Evolutionary conservation across 257 asterid species (phyloP), one percentile per base, ranked within the genome.

Genomic region (Plantago elongata): DNA sequence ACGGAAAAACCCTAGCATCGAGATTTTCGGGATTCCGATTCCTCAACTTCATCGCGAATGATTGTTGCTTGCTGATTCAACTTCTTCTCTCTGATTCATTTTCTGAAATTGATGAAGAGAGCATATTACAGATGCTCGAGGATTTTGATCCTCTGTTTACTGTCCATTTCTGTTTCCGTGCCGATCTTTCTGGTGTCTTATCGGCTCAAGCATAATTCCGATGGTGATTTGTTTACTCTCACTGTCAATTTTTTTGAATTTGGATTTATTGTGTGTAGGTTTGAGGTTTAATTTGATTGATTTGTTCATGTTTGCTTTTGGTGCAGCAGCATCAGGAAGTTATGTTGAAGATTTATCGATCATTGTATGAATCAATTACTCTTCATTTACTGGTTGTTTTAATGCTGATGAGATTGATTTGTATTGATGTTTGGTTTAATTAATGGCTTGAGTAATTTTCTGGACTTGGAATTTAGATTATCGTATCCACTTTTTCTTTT

Each of bases 101-200:
- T 3, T 34, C 5, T 2, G 8, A 34, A 34, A 34, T 34, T 34
- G 7, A 34, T 78, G 83, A 93, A 87, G 97, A 86, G 67, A 94
- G 72, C 65, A 72, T 74, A 73, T 72, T 87, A 82, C 45, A 79
- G 72, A 61, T 72, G 84, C 74, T 75, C 86, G 91, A 87, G 97
- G 95, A 85, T 82, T 69, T 78, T 74, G 75, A 83, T 93, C 97
- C 95, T 93, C 91, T 83, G 74, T 66, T 75, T 89, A 69, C 91
- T 93, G 45, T 72, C 75, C 59, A 73, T 84, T 64, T 86, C 87
- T 29, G 88, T 88, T 43, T 62, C 79, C 18, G 68, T 82, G 67
- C 95, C 96, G 13, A 45, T 87, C 52, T 75, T 83, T 63, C 62
- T 93, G 49, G 85, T 87, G 52, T 83, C 96, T 15, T 56, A 64